Evolutionary conservation across 1,284 basidiomycete species (phyloP).

Genomic region (Apiotrichum laibachii): DNA sequence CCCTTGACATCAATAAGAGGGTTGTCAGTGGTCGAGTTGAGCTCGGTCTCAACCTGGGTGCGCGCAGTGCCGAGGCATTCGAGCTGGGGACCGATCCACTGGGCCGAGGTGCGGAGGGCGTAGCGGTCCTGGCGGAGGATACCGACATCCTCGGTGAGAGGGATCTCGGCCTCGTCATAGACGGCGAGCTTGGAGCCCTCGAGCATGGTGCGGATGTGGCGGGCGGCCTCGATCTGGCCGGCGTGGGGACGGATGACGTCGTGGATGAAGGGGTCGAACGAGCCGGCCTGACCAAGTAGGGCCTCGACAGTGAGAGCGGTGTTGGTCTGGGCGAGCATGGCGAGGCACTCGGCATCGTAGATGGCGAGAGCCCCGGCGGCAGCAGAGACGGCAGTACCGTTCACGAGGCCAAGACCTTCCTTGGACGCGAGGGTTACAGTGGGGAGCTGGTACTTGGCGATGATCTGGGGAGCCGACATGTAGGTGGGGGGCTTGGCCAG

Average conservation of each 20-base stretch:
- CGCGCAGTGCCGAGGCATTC: slow-evolving; percentile 19
- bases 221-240: slow-evolving; percentile 18
- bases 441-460: slow-evolving; percentile 18
- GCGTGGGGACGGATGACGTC: slow-evolving; percentile 19
- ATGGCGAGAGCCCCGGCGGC: slow-evolving; percentile 19
- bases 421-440: slow-evolving; percentile 18
- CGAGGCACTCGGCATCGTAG: slow-evolving; percentile 26
- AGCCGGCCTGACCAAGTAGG: slow-evolving; percentile 19
- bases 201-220: slow-evolving; percentile 21
- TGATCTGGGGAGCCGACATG: slow-evolving; percentile 15
- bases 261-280: slow-evolving; percentile 22
- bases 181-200: slow-evolving; percentile 19
- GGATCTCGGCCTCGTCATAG: slow-evolving; percentile 18
- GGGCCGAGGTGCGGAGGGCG: slow-evolving; percentile 21
- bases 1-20: slow-evolving; percentile 23
- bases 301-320: slow-evolving; percentile 23
- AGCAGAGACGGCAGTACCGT: slow-evolving; percentile 23
- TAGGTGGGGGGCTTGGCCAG: slow-evolving; percentile 1
- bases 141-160: slow-evolving; percentile 15
- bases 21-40: slow-evolving; percentile 27
- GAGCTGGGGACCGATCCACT: slow-evolving; percentile 25
- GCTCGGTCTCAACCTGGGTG: slow-evolving; percentile 22
- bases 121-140: slow-evolving; percentile 25
- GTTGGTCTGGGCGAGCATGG: slow-evolving; percentile 20
- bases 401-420: slow-evolving; percentile 24